Base-by-base conservation (phyloP, 1,139 yeast species). In the Barnettozyma hawaiiensis region DNA sequence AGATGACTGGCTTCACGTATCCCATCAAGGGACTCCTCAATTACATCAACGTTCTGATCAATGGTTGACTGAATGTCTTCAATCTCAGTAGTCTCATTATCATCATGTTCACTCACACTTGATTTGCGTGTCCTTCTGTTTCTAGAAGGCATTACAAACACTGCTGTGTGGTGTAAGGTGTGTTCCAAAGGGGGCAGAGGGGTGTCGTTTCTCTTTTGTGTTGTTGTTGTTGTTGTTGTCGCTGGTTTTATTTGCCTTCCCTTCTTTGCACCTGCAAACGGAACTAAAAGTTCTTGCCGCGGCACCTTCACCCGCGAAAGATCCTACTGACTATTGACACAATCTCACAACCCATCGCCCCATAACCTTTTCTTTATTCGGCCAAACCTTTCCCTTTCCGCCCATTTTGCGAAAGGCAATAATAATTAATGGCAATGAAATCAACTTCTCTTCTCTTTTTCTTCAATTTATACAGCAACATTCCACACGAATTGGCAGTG, bases 41-140 rank as follows among this genome's bases (percentile, higher is more conserved):
- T 48, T 2, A 18, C 34, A n/a, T 42, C 38, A 26, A 46, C 48
- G 10, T 46, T 46, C 9, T 45, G 31, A 14, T 41, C 38, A 14
- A 46, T 45, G 8, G 39, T 37, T n/a, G 43, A 26, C 28, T 36
- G 41, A 7, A 41, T 18, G 7, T 39, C 45, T 12, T 31, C 19
- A 7, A 31, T n/a, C 11, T 39, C 45, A n/a, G n/a, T n/a, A n/a
- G n/a, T n/a, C n/a, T n/a, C n/a, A n/a, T n/a, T n/a, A n/a, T n/a
- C n/a, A 6, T 35, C 20, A 14, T 2, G n/a, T 19, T 15, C 20
- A n/a, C 26, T 16, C n/a, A 28, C 20, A 18, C 14, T 21, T 14
- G 31, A 24, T 23, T 23, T 37, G 21, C 27, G 28, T 15, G 28
- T 21, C 21, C 22, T 34, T 34, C 37, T 34, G 28, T 14, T 15